Percentiles rank a stretch among this genome's conserved stretches.
These are phyloP conservation scores for Trichothecium sympodiale DNA, from an alignment of 2,329 filamentous ascomycete genomes.

Conservation along the genomic window DNA sequence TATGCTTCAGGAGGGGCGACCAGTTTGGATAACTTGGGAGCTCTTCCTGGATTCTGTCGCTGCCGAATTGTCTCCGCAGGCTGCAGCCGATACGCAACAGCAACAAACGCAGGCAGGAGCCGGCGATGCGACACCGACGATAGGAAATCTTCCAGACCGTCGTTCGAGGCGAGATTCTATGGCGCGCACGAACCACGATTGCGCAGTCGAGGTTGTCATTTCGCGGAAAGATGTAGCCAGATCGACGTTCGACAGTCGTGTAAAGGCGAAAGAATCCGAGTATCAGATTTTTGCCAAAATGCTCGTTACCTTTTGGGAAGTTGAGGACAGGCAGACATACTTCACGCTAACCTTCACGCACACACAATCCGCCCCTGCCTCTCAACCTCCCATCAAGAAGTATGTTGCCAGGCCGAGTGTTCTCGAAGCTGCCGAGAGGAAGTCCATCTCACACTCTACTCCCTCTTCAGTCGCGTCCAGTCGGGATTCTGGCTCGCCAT, in stretches of 20 bases:
- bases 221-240: slow-evolving; percentile 34
- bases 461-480: slow-evolving; percentile 36
- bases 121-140: slow-evolving; percentile 27
- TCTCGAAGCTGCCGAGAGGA: slow-evolving; percentile 35
- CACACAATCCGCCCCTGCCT: slow-evolving; percentile 29
- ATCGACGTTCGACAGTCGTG: slow-evolving; percentile 21
- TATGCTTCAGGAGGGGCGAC: slow-evolving; percentile 55
- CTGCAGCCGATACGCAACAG: slow-evolving; percentile 12
- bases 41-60: slow-evolving; percentile 44
- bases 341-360: slow-evolving; percentile 68
- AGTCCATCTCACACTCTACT: slow-evolving; percentile 23
- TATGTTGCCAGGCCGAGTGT: slow-evolving; percentile 25
- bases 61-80: slow-evolving; percentile 26
- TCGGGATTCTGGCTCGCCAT: slow-evolving; percentile 34
- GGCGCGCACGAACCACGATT: slow-evolving; percentile 37
- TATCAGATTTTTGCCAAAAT: slow-evolving; percentile 53
- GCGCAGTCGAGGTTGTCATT: slow-evolving; percentile 58
- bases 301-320: slow-evolving; percentile 65
- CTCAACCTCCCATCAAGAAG: slow-evolving; percentile 22
- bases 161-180: slow-evolving; percentile 17
- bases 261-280: slow-evolving; percentile 22
- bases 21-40: slow-evolving; percentile 49
- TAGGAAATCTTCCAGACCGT: slow-evolving; percentile 14
- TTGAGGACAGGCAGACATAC: slow-evolving; percentile 55
- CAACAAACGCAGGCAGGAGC: slow-evolving; percentile 9